A percentile compares a stretch with the other conserved stretches of the same genome.
Evolutionary conservation across 176 grass and related monocot species (phyloP).

Genomic region (Thinopyrum elongatum): DNA sequence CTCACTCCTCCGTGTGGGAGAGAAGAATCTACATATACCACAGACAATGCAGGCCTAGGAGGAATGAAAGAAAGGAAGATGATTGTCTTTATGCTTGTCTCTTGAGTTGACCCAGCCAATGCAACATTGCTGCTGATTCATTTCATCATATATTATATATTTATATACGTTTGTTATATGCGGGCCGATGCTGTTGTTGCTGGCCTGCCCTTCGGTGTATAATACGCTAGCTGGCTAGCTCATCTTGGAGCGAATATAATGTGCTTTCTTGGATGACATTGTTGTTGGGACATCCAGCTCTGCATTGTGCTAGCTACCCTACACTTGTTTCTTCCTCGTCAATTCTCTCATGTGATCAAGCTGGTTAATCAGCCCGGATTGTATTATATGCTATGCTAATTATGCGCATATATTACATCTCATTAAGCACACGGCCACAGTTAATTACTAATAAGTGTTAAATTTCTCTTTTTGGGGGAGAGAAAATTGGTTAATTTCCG

Average conservation of each 20-base stretch:
- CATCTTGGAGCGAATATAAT: constrained; percentile 15
- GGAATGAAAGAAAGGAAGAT: constrained; percentile 23
- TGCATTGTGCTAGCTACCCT: constrained; percentile 1
- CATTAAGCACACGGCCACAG: neutral
- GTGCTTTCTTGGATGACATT: constrained; percentile 20
- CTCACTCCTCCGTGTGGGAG: neutral
- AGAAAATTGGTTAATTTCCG: neutral
- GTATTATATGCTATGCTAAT: neutral
- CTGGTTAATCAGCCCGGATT: neutral
- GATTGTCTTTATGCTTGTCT: constrained; percentile 43
- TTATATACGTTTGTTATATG: neutral
- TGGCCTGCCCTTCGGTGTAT: constrained; percentile 1
- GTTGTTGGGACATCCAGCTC: constrained; percentile 12
- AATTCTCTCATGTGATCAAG: neutral
- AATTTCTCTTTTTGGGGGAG: neutral
- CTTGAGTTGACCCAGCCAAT: neutral
- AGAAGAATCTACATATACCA: neutral
- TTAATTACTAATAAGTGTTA: neutral
- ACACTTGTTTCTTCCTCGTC: neutral
- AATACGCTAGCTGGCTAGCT: neutral
- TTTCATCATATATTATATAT: neutral
- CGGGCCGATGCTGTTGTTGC: constrained; percentile 13
- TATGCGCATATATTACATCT: neutral
- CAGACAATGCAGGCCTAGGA: neutral
- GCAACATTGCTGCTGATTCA: neutral